These are phyloP conservation scores for Penicillium egyptiacum DNA, from an alignment of 495 filamentous ascomycete genomes.

Conservation along the genomic window DNA sequence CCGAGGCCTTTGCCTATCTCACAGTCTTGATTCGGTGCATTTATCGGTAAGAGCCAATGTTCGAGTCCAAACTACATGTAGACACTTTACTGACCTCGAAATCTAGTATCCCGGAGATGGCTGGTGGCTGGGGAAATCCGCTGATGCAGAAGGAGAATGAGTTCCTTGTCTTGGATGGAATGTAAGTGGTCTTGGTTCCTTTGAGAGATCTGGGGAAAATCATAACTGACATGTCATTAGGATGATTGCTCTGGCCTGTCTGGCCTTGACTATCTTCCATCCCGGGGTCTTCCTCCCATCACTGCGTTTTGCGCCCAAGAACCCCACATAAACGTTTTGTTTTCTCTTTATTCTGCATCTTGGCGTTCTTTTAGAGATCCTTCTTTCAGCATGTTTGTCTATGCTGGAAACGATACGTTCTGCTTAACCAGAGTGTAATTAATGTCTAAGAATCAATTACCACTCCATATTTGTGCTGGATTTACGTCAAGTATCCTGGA, in stretches of 20 bases:
- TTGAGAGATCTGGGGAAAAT: background rate
- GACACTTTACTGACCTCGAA: background rate
- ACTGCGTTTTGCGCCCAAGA: conserved; percentile 38
- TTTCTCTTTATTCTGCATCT: background rate
- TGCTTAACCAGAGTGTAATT: background rate
- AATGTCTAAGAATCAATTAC: background rate
- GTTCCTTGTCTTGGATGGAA: conserved; percentile 61
- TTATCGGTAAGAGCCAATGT: conserved; percentile 51
- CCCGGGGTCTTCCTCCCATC: conserved; percentile 50
- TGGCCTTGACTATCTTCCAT: conserved; percentile 50
- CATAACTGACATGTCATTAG: conserved; percentile 18
- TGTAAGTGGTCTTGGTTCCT: conserved; percentile 33
- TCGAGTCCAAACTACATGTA: background rate
- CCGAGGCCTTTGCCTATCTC: conserved; percentile 55
- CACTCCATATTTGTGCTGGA: background rate
- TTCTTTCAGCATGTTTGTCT: background rate
- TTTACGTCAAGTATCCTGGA: background rate
- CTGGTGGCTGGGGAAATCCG: conserved; percentile 62
- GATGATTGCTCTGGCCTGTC: conserved; percentile 51
- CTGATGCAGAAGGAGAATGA: conserved; percentile 64
- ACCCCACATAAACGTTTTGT: conserved; percentile 11
- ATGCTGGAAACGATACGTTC: background rate
- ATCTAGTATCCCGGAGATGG: conserved; percentile 59
- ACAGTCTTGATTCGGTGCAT: conserved; percentile 66
- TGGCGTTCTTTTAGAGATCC: background rate